Base-by-base conservation (phyloP, 73 alveolate species). In the Symbiodinium natans region DNA sequence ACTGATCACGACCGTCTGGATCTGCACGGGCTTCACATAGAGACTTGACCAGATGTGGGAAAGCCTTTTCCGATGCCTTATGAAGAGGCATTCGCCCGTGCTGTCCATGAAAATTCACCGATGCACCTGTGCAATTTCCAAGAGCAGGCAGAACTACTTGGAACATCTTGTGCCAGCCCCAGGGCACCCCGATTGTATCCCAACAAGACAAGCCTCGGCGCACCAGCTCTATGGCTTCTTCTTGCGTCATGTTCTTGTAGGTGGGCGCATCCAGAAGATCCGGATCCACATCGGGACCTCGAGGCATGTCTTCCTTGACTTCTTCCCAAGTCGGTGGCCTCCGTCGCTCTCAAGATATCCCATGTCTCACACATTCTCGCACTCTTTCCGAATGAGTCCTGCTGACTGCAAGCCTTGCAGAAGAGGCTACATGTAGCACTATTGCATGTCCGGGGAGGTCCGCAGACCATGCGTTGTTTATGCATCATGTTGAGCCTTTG, bases 291-390 rank as follows among this genome's bases (percentile, higher is more conserved):
- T 92, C 98, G 0, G 98, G 98, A 1, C 98, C 98, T 1, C 98
- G 40, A 42, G 98, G 98, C 41, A 92, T 74, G 43, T 92, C 98
- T 13, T 77, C 73, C 41, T 92, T 92, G 75, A 77, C 98, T 68
- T 92, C 98, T 52, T 92, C 98, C 92, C 90, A 74, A 36, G 98
- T 92, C 3, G 98, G 98, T 1, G 98, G 98, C 98, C 98, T 74
- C 31, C 31, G 13, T 6, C 6, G 21, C 59, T 9, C 6, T 13
- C 6, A 13, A 6, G 6, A 6, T 46, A 6, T 46, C 59, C 21
- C 59, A 6, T 13, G 13, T 46, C 21, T 46, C 13, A 46, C 59
- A 46, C 59, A 46, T 46, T 6, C 59, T 46, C 13, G 13, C 21
- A 46, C 13, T 6, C 21, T 46, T 13, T 6, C 6, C 59, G 59